phyloP scores from a whole-genome alignment of 257 asterid genomes.

The Nicotiana knightiana region DNA sequence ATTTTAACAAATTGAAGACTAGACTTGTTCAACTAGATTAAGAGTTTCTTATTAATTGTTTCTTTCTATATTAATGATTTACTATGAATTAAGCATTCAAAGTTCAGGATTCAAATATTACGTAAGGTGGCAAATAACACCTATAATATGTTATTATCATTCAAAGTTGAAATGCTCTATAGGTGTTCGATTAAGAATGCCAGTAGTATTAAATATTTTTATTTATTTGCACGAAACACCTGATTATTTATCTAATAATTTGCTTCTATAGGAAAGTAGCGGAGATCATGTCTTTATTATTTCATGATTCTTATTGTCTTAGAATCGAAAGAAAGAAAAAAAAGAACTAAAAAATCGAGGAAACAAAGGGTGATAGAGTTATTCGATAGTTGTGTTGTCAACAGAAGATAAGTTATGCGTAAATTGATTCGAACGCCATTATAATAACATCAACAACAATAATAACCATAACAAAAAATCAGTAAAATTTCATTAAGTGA shows the following conservation, averaged over 20 bases:
- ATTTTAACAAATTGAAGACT: background rate
- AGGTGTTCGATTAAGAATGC: background rate
- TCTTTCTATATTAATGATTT: background rate
- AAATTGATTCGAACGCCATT: no score
- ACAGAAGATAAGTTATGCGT: no score
- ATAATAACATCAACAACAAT: no score
- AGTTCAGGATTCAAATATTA: background rate
- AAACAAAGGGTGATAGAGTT: background rate
- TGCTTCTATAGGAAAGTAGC: background rate
- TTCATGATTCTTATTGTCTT: background rate
- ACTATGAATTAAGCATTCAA: background rate
- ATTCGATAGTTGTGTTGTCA: no score
- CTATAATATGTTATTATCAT: background rate
- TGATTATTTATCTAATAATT: background rate
- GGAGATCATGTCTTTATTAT: background rate
- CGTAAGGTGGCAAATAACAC: background rate
- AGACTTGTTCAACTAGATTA: background rate
- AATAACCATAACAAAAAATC: no score
- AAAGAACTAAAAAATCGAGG: background rate
- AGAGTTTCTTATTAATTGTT: background rate
- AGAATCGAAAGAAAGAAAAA: background rate
- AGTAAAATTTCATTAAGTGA: no score
- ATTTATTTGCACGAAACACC: no score
- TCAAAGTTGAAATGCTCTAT: background rate
- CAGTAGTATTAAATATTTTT: no score